Conservation (phyloP, 257 asterid genomes). For the Primulina eburnea region DNA sequence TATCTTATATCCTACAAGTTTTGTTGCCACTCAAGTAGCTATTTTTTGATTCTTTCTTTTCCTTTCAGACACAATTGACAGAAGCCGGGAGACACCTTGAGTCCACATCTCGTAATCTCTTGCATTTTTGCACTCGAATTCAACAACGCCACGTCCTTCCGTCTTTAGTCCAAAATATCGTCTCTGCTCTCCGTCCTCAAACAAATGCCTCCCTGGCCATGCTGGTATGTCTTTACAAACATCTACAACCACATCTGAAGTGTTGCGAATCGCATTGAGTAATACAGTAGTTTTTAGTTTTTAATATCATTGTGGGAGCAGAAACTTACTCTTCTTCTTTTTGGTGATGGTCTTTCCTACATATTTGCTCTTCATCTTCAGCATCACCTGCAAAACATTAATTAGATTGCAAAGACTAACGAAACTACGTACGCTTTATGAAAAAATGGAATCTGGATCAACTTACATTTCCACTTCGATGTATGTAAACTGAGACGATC, state of each 20-base stretch:
- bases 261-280: background rate
- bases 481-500: constrained; percentile 87
- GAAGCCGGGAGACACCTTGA: constrained; percentile 62
- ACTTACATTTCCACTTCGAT: constrained; percentile 79
- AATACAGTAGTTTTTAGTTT: background rate
- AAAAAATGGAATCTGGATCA: background rate
- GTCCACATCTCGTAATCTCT: constrained; percentile 72
- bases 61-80: constrained; percentile 46
- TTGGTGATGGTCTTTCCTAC: constrained; percentile 82
- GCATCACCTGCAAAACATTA: constrained; percentile 61
- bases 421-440: background rate
- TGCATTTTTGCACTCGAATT: constrained; percentile 24
- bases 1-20: constrained; percentile 8
- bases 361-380: constrained; percentile 98
- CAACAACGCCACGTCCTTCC: constrained; percentile 51
- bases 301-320: background rate
- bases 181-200: constrained; percentile 89
- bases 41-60: constrained; percentile 43
- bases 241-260: constrained; percentile 77
- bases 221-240: constrained; percentile 77
- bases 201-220: constrained; percentile 97
- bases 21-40: constrained; percentile 9
- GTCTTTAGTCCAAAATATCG: constrained; percentile 86
- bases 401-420: background rate
- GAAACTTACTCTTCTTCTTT: constrained; percentile 74